These are phyloP conservation scores for Ascochyta pisi DNA, from an alignment of 2,329 filamentous ascomycete species.

Conservation along the genomic window DNA sequence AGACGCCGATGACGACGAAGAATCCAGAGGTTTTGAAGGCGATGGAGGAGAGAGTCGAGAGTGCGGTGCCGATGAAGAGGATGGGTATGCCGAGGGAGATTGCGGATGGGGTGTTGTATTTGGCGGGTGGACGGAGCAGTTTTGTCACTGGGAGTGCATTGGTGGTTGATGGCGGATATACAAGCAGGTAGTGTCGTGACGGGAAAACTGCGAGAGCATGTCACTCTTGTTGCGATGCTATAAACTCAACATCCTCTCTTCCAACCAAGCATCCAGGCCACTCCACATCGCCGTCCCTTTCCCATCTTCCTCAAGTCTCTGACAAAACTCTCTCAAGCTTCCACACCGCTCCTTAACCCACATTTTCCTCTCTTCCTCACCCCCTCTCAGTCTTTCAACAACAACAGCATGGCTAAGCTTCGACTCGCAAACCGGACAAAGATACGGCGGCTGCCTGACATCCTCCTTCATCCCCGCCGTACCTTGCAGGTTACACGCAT, in stretches of 20 bases:
- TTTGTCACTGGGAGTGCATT: constrained; percentile 36
- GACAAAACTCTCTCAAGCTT: constrained; percentile 54
- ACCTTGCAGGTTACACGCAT: constrained; percentile 70
- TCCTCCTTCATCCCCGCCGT: constrained; percentile 65
- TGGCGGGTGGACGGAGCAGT: constrained; percentile 32
- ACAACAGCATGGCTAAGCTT: constrained; percentile 54
- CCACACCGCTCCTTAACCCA: constrained; percentile 50
- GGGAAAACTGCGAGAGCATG: too few relatives aligned
- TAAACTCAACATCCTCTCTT: neutral
- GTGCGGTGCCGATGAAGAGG: too few relatives aligned
- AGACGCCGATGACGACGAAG: too few relatives aligned
- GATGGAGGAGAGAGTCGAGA: too few relatives aligned
- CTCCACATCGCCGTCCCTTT: constrained; percentile 22
- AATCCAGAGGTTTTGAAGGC: too few relatives aligned
- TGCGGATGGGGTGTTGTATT: constrained; percentile 39
- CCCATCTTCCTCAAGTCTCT: constrained; percentile 48
- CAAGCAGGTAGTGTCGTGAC: neutral
- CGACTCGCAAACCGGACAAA: constrained; percentile 65
- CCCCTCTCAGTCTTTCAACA: constrained; percentile 33
- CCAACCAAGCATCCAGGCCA: constrained; percentile 25
- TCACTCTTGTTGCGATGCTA: neutral
- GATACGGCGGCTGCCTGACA: constrained; percentile 66
- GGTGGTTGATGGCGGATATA: constrained; percentile 32
- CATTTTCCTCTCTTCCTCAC: constrained; percentile 17
- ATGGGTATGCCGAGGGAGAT: constrained; percentile 31